A percentile compares a stretch with the other conserved stretches of the same genome.
Evolutionary conservation across 148 eudicot genomes (phyloP).

Genomic region (Silene uniflora): DNA sequence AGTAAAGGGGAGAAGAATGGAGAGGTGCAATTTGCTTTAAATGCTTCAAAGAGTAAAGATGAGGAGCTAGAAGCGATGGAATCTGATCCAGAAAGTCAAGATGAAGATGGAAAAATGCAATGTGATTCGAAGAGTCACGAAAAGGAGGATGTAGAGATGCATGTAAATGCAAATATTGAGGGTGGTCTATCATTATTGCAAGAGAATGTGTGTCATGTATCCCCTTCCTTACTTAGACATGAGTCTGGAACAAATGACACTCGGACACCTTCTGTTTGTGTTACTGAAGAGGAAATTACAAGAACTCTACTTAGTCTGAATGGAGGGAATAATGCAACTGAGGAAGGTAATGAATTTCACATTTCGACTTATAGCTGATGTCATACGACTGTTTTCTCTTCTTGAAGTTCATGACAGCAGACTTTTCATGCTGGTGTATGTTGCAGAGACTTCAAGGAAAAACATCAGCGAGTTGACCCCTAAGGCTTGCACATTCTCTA

Average conservation of each 20-base stretch:
- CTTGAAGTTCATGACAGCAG: not conserved
- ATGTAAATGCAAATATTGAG: not conserved
- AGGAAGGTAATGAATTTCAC: constrained; percentile 2
- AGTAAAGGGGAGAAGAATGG: not conserved
- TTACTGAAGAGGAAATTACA: constrained; percentile 8
- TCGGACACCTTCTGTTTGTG: not conserved
- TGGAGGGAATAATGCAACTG: not conserved
- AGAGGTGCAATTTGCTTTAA: too few relatives aligned
- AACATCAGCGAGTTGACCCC: not conserved
- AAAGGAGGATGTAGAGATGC: not conserved
- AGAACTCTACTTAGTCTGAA: constrained; percentile 4
- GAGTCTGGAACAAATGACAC: not conserved
- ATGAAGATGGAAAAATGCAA: not conserved
- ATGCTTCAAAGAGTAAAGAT: too few relatives aligned
- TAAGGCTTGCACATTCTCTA: constrained; percentile 6
- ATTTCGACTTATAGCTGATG: not conserved
- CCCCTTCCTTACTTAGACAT: not conserved
- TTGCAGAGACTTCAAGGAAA: constrained; percentile 3
- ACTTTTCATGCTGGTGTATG: not conserved
- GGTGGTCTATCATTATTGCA: not conserved
- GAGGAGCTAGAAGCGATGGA: not conserved
- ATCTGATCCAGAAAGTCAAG: not conserved
- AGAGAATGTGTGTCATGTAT: not conserved
- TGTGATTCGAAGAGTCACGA: not conserved
- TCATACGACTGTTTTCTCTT: not conserved